Conservation (phyloP, 805 yeast species). For the Lachancea sp. region DNA sequence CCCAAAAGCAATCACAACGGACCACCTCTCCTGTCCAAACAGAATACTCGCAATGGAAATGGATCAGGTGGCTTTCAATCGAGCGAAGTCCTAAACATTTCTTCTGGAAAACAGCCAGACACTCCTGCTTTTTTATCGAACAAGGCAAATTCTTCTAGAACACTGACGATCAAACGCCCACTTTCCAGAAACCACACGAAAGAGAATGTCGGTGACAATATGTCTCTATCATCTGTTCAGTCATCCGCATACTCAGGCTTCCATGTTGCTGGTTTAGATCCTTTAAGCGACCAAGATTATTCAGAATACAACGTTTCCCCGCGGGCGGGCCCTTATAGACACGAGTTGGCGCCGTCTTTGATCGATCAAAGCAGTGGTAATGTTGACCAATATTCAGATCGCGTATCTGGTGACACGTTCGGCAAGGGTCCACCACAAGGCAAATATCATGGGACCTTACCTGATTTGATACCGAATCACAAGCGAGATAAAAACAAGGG, state of each 20-base stretch:
- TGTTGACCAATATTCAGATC: conserved; percentile 1
- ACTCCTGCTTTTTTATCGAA: not conserved
- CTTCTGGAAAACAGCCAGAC: not conserved
- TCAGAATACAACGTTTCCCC: conserved; percentile 5
- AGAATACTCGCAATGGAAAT: not conserved
- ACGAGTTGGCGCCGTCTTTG: conserved; percentile 3
- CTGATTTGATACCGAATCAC: conserved; percentile 25
- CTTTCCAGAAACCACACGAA: conserved; percentile 15
- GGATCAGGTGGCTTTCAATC: not conserved
- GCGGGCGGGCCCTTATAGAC: conserved; percentile 5
- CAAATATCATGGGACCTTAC: conserved; percentile 24
- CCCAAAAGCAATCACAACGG: not conserved
- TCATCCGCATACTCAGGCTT: conserved; percentile 6
- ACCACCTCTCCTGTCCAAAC: conserved; percentile 4
- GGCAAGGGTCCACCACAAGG: conserved; percentile 9
- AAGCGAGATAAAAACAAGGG: conserved; percentile 18
- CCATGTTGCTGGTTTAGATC: not conserved
- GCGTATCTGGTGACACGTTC: conserved; percentile 6
- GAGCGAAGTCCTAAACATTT: conserved; percentile 1
- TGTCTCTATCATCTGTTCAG: conserved; percentile 4
- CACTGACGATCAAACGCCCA: conserved; percentile 14
- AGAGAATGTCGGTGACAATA: conserved; percentile 1
- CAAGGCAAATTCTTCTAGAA: not conserved
- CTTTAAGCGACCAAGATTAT: conserved; percentile 4
- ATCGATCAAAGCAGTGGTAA: conserved; percentile 4